Base-by-base conservation (phyloP, 495 filamentous ascomycete species). In the Articulospora tetracladia region DNA sequence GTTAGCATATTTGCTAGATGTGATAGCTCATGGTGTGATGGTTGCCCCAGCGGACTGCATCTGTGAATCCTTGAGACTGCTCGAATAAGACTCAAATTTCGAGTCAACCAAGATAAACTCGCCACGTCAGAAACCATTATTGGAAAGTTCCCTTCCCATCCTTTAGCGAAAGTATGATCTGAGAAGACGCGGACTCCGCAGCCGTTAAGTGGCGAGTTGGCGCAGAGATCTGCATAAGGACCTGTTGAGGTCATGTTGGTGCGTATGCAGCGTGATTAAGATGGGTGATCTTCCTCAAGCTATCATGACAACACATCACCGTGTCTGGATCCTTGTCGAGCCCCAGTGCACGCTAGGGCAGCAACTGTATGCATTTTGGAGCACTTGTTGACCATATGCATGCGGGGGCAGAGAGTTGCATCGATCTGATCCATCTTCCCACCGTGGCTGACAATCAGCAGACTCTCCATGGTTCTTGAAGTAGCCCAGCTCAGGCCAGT, bases 71-170 rank as follows among this genome's bases (percentile, higher is more conserved):
- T 62, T 17, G 39, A 27, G 39, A 41, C 32, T 27, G 20, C 32
- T 46, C 57, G 46, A 63, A 19, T 52, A 59, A 59, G 62, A 55
- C 63, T 36, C 20, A 17, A 47, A 51, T 46, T 27, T 48, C 65
- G 39, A n/a, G 50, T 50, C 51, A 67, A 44, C 62, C 66, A 68
- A 62, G 60, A 22, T 68, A 36, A 68, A 58, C 12, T 46, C 55
- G 66, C 66, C 66, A 68, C 66, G 66, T 68, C 52, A 61, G 55
- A 55, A 22, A 26, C 23, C 52, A 46, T 49, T 56, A 64, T 65
- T 68, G 55, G 61, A 59, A 64, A 60, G 59, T 25, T 61, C 57
- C 58, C 13, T 53, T 59, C 55, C 50, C 47, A 59, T 46, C 24
- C 23, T 55, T 62, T 56, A 59, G 55, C 55, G 50, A 55, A 50